Base-by-base conservation (phyloP, 225 moss, liverwort and hornwort genomes). In the Anthoceros angustus region DNA sequence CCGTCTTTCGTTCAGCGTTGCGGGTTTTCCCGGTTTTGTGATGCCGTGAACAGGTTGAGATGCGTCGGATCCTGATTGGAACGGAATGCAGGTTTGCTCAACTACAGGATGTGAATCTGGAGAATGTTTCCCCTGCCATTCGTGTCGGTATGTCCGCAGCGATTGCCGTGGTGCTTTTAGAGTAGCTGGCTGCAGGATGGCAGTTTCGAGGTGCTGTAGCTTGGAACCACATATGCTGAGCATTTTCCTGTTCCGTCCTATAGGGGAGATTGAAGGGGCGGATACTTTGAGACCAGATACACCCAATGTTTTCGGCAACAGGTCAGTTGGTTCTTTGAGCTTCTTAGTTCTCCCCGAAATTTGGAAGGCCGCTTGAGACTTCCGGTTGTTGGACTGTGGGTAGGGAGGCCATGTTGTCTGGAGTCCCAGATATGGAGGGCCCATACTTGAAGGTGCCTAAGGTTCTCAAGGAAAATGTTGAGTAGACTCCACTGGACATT, bases 371-470 rank as follows among this genome's bases (percentile, higher is more conserved):
- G 0, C 25, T 38, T 65, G 20, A 10, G 2, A 4, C 25, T 25
- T 18, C 66, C 42, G 32, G 40, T n/a, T 70, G 43, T 75, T 42
- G 16, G 42, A 62, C 25, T 39, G 68, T 69, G 40, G 78, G 78
- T 76, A 95, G 95, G 73, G 82, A 88, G 63, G 81, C 86, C 48
- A 85, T 95, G 91, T 75, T 95, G 12, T 82, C 83, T 66, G 80
- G 88, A 60, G 77, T 79, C 73, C 95, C 95, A 64, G 86, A 87
- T 50, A 76, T 74, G 68, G 86, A 91, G 72, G 95, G 95, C 38
- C 91, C 82, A 4, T 95, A 83, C 62, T 77, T 95, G 71, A 95
- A 84, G 76, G 95, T 95, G 24, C 95, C 95, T 5, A 95, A 87
- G 74, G 91, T 95, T 69, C 73, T 95, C 76, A 95, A 87, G 72